Evolutionary conservation across 805 yeast genomes (phyloP).

Genomic region (Wickerhamomyces hampshirensis): DNA sequence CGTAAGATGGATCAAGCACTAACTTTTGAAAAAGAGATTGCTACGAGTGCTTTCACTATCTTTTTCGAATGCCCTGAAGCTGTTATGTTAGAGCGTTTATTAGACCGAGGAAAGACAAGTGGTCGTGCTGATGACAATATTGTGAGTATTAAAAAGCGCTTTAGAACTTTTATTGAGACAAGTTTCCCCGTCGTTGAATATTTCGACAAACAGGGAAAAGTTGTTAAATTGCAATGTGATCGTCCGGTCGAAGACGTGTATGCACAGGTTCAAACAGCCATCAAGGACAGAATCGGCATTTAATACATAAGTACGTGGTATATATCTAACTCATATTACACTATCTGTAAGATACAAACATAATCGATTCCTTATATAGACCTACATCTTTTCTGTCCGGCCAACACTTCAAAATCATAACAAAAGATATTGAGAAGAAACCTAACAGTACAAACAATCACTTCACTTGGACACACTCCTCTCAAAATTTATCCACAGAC

Average conservation of each 20-base stretch:
- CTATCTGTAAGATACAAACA: no score
- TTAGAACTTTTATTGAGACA: constrained; percentile 79
- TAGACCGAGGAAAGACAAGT: constrained; percentile 90
- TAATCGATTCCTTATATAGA: no score
- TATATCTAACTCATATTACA: not conserved
- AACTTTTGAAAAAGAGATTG: constrained; percentile 80
- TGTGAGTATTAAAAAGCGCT: constrained; percentile 87
- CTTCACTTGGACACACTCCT: no score
- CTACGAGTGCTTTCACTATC: constrained; percentile 63
- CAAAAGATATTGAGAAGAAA: no score
- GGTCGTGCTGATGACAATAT: constrained; percentile 93
- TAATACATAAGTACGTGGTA: not conserved
- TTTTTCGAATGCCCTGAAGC: constrained; percentile 79
- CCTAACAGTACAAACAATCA: no score
- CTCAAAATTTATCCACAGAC: no score
- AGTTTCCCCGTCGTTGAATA: constrained; percentile 92
- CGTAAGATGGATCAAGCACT: constrained; percentile 97
- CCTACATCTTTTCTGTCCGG: no score
- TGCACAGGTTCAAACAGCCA: constrained; percentile 57
- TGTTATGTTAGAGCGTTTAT: constrained; percentile 78
- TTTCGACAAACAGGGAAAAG: constrained; percentile 67
- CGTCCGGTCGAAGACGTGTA: constrained; percentile 78
- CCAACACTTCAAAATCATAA: no score
- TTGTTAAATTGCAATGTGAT: constrained; percentile 75
- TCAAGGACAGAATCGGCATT: constrained; percentile 39